Percentiles rank a stretch among this genome's conserved stretches.
phyloP scores from a whole-genome alignment of 2,329 filamentous ascomycete species.

The Phyllosticta capitalensis region DNA sequence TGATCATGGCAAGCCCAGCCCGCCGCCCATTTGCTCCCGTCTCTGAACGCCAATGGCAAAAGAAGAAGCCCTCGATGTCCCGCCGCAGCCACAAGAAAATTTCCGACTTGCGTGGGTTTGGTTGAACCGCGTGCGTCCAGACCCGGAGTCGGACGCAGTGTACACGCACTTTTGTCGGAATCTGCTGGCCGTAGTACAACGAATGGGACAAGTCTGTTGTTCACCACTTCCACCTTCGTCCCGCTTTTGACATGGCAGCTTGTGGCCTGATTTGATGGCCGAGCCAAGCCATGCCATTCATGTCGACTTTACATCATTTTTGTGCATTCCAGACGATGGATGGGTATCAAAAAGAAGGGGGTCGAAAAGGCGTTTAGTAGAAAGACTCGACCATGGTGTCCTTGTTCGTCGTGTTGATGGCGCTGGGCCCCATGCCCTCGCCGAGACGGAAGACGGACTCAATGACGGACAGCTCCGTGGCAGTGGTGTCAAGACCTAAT shows the following conservation, averaged over 20 bases:
- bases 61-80: no score
- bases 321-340: not conserved
- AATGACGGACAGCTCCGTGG: slow-evolving; percentile 93
- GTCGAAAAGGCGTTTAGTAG: slow-evolving; percentile 55
- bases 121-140: not conserved
- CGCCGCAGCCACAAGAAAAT: not conserved
- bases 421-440: slow-evolving; percentile 68
- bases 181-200: not conserved
- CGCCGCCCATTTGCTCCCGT: no score
- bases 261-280: not conserved
- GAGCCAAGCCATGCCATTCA: not conserved
- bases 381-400: slow-evolving; percentile 99
- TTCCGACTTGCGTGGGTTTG: not conserved
- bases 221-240: not conserved
- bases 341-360: not conserved
- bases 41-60: no score
- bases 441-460: slow-evolving; percentile 93
- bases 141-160: not conserved
- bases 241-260: not conserved
- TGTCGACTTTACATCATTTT: not conserved
- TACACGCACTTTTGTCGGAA: not conserved
- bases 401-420: slow-evolving; percentile 79
- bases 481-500: slow-evolving; percentile 76
- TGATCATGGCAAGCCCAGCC: no score
- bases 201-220: not conserved